Percentiles rank a stretch among this genome's conserved stretches.
Evolutionary conservation across 768 basidiomycete species (phyloP).

Genomic region (Amanita pallidorosea): DNA sequence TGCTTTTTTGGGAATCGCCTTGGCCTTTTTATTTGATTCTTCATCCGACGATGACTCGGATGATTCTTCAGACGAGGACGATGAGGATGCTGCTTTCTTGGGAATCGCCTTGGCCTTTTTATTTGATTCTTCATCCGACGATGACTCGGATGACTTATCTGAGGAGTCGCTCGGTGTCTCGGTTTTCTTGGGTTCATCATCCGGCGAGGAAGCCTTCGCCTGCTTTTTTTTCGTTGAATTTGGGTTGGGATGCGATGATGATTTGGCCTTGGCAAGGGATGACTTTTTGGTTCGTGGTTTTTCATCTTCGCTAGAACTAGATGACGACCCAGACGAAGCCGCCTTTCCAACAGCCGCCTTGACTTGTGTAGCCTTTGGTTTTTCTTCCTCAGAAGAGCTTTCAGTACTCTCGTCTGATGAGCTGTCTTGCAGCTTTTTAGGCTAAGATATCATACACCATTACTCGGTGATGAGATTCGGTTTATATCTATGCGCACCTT

Average conservation of each 20-base stretch:
- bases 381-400: conserved; percentile 40
- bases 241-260: conserved; percentile 4
- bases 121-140: conserved; percentile 9
- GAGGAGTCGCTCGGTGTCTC: conserved; percentile 7
- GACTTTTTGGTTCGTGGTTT: conserved; percentile 18
- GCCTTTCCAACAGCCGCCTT: conserved; percentile 26
- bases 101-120: conserved; percentile 5
- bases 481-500: conserved; percentile 16
- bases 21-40: conserved; percentile 6
- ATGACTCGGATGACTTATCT: conserved; percentile 4
- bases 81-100: background rate
- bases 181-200: conserved; percentile 17
- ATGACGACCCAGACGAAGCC: conserved; percentile 23
- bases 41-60: conserved; percentile 10
- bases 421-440: conserved; percentile 11
- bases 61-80: conserved; percentile 5
- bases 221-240: conserved; percentile 3
- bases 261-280: conserved; percentile 11
- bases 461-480: background rate
- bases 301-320: conserved; percentile 16
- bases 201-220: conserved; percentile 11
- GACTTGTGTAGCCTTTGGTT: conserved; percentile 43
- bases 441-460: conserved; percentile 3
- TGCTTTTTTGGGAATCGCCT: background rate
- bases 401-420: conserved; percentile 37